Percentiles rank a stretch among this genome's conserved stretches.
phyloP scores from a whole-genome alignment of 306 rosid species.

The Glycine latifolia region DNA sequence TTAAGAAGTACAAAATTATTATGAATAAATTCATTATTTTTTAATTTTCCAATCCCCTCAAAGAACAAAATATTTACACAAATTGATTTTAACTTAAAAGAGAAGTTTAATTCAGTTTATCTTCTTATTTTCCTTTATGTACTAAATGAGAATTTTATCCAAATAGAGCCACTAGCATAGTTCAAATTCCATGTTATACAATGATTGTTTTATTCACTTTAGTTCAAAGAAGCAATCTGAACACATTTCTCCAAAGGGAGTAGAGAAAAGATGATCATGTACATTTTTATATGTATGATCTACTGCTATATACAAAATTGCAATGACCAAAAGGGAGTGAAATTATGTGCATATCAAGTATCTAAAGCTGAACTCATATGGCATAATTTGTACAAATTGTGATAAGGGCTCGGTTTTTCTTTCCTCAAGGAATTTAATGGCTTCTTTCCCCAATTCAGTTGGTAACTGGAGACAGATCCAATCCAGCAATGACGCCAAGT shows the following conservation, averaged over 20 bases:
- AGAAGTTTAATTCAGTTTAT: no score
- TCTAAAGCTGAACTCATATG: slow-evolving; percentile 94
- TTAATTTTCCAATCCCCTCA: no score
- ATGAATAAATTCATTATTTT: no score
- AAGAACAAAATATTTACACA: no score
- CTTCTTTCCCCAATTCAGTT: slow-evolving; percentile 84
- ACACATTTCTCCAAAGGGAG: slow-evolving; percentile 20
- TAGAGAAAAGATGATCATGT: slow-evolving; percentile 36
- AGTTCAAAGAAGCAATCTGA: slow-evolving; percentile 12
- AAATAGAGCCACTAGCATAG: neutral
- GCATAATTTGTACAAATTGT: slow-evolving; percentile 78
- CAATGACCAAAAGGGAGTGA: slow-evolving; percentile 20
- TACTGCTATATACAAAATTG: slow-evolving; percentile 59
- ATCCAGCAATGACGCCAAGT: slow-evolving; percentile 85
- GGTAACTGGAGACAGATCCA: slow-evolving; percentile 98
- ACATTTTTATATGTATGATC: slow-evolving; percentile 41
- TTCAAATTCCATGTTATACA: slow-evolving; percentile 20
- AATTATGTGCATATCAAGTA: slow-evolving; percentile 75
- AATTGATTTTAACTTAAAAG: no score
- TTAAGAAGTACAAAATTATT: no score
- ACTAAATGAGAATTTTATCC: no score
- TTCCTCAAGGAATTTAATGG: slow-evolving; percentile 73
- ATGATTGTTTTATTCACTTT: slow-evolving; percentile 32
- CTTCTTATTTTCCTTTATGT: no score
- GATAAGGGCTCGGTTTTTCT: slow-evolving; percentile 65